Base-by-base conservation (phyloP, 2,329 filamentous ascomycete species). In the Didymella pinodella region DNA sequence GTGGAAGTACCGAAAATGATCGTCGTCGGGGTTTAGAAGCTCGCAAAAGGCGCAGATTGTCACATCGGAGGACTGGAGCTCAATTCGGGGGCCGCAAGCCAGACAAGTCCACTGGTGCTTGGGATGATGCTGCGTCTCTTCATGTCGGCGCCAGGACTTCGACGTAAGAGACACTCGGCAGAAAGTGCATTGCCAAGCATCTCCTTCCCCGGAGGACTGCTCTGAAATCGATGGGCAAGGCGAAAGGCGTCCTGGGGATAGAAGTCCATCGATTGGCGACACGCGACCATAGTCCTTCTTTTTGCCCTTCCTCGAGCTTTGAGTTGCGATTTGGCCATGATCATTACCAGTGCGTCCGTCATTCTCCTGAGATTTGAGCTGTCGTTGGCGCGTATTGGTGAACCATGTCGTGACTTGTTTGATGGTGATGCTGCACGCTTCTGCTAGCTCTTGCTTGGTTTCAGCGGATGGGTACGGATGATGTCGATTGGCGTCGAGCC, bases 391-490 rank as follows among this genome's bases (percentile, higher is more conserved):
- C 3, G 72, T 72, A 46, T 77, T 76, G 4, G 72, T 75, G 43
- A 76, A 75, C 74, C 74, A 76, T 22, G 74, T 75, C 5, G 61
- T 72, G 1, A 76, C 69, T 50, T 77, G 74, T 45, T 74, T 76
- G 54, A 74, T 68, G 0, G 73, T 73, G 36, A 76, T 74, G 2
- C 67, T 67, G 53, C 72, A 76, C 28, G 68, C 64, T 38, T 69
- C 61, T 16, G 74, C 71, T 25, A 77, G 57, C 31, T 61, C 56
- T 26, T 63, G 62, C 55, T 77, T 77, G 7, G 64, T 68, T 20
- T 73, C 67, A 2, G 66, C 61, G 54, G 50, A 68, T 11, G 74
- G 73, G 45, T 77, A 77, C 1, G 74, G 73, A 16, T 76, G 63
- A 47, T 71, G 63, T 32, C 60, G 61, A 28, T 77, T 66, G 0